These are phyloP conservation scores for Wallacemonas rigidus DNA, from an alignment of 208 protist genomes.

Conservation along the genomic window DNA sequence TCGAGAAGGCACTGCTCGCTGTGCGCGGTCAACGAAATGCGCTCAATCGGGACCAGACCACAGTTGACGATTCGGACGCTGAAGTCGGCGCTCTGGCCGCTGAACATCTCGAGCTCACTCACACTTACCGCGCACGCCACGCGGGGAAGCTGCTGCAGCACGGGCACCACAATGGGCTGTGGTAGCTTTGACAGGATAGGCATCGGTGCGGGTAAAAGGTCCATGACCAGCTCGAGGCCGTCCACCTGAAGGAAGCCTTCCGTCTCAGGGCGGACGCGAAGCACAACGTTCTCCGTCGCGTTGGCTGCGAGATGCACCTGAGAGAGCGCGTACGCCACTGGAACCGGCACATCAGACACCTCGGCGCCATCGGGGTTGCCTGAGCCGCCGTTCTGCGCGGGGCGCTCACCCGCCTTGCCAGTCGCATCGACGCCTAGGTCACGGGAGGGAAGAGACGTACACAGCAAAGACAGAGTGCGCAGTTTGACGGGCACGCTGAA, in stretches of 20 bases:
- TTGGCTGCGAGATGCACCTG: constrained; percentile 52
- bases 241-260: constrained; percentile 68
- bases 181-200: constrained; percentile 22
- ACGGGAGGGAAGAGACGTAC: constrained; percentile 21
- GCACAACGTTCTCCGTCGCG: constrained; percentile 46
- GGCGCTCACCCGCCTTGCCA: not conserved
- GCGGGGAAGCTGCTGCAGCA: constrained; percentile 74
- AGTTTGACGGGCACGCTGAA: constrained; percentile 49
- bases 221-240: constrained; percentile 52
- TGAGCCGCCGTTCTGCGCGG: not conserved
- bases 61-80: constrained; percentile 73
- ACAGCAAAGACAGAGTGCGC: constrained; percentile 58
- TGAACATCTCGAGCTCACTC: constrained; percentile 82
- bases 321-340: constrained; percentile 67
- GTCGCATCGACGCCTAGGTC: not conserved
- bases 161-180: constrained; percentile 59
- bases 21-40: constrained; percentile 78
- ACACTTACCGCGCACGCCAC: constrained; percentile 72
- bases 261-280: constrained; percentile 71
- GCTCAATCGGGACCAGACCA: constrained; percentile 58
- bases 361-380: not conserved
- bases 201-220: constrained; percentile 32
- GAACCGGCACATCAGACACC: constrained; percentile 22
- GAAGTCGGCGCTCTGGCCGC: constrained; percentile 72
- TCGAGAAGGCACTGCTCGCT: constrained; percentile 83